Evolutionary conservation across 331 rosid genomes (phyloP).

Genomic region (Malus hybrid): DNA sequence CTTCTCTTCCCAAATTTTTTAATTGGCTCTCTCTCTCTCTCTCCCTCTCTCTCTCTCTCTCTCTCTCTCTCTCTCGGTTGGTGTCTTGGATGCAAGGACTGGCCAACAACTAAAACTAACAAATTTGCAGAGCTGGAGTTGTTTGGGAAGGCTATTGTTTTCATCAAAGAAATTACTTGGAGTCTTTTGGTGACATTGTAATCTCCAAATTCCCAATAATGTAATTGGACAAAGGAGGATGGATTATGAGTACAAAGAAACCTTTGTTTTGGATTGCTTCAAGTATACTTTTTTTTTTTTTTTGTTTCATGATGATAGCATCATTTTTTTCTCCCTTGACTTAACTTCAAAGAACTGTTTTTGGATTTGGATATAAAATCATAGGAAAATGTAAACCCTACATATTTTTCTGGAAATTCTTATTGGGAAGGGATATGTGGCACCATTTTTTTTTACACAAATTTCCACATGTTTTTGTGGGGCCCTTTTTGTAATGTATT

Average conservation of each 20-base stretch:
- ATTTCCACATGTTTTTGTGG: too few species aligned
- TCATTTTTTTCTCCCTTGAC: background rate
- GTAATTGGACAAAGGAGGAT: background rate
- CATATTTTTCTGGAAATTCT: too few species aligned
- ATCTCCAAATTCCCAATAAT: slow-evolving; percentile 7
- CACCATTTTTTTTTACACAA: too few species aligned
- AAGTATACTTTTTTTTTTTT: background rate
- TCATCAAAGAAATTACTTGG: slow-evolving; percentile 11
- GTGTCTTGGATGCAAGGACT: slow-evolving; percentile 40
- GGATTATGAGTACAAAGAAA: slow-evolving; percentile 1
- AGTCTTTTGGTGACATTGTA: slow-evolving; percentile 5
- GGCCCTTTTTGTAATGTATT: too few species aligned
- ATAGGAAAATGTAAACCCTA: background rate
- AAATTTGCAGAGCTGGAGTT: slow-evolving; percentile 12
- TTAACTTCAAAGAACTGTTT: background rate
- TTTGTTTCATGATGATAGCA: background rate
- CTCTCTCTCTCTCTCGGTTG: slow-evolving; percentile 12
- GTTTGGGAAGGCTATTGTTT: slow-evolving; percentile 4
- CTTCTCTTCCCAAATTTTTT: background rate
- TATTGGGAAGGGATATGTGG: too few species aligned
- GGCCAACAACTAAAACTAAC: slow-evolving; percentile 59
- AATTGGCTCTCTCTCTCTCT: background rate
- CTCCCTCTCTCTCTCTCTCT: background rate
- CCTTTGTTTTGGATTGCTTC: slow-evolving; percentile 17
- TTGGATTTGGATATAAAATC: background rate